These are phyloP conservation scores for Globisporangium carolinianum DNA, from an alignment of 352 stramenopile genomes.

Conservation along the genomic window DNA sequence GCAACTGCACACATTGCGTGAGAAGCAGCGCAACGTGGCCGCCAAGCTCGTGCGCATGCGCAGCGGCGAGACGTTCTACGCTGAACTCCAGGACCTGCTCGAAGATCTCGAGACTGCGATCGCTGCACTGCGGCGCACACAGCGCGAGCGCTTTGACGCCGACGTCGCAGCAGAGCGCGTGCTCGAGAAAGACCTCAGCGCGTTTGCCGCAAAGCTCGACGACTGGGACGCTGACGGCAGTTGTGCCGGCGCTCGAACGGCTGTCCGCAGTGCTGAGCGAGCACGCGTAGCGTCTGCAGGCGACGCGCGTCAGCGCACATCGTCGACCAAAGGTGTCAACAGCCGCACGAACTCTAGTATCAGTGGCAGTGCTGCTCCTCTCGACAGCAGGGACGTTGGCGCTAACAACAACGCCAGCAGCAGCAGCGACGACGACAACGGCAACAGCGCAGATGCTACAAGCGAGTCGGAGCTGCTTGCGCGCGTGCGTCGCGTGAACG, in stretches of 20 bases:
- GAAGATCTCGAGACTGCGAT: conserved; percentile 41
- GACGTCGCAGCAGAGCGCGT: conserved; percentile 51
- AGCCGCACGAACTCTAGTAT: no score
- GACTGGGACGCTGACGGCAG: conserved; percentile 27
- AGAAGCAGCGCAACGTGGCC: conserved; percentile 22
- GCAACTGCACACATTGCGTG: conserved; percentile 24
- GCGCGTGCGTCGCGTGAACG: conserved; percentile 42
- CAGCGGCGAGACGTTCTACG: conserved; percentile 34
- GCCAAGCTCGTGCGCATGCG: conserved; percentile 40
- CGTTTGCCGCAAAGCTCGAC: conserved; percentile 35
- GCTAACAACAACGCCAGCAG: not conserved
- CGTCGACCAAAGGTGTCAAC: no score
- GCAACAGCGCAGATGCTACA: not conserved
- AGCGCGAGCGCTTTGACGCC: conserved; percentile 34
- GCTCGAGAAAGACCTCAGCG: conserved; percentile 41
- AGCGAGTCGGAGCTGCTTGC: conserved; percentile 30
- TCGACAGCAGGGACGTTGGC: not conserved
- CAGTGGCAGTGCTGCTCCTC: no score
- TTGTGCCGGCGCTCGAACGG: not conserved
- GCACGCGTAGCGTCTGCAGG: not conserved
- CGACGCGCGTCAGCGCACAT: no score
- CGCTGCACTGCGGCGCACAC: conserved; percentile 22
- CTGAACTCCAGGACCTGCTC: conserved; percentile 46
- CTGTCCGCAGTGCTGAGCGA: not conserved
- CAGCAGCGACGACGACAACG: conserved; percentile 1